phyloP scores from a whole-genome alignment of 2,329 filamentous ascomycete species.

The Microcera coccophila region DNA sequence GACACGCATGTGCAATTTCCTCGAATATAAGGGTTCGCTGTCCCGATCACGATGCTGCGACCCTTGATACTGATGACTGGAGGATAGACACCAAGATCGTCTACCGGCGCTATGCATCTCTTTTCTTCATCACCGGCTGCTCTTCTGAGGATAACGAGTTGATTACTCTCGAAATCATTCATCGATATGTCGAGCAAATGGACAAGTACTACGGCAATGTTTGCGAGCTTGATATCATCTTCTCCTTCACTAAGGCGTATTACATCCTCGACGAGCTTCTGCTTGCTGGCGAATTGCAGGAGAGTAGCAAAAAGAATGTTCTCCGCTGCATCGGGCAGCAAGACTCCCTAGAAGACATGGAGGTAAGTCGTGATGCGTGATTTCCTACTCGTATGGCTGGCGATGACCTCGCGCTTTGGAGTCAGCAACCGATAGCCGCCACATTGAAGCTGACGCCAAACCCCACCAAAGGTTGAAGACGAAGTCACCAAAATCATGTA shows the following conservation, averaged over 20 bases:
- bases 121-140: conserved; percentile 98
- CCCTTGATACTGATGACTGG: conserved; percentile 5
- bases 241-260: conserved; percentile 99
- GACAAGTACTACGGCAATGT: conserved; percentile 99
- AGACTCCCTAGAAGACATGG: conserved; percentile 97
- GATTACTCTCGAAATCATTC: conserved; percentile 96
- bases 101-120: conserved; percentile 95
- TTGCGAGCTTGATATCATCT: conserved; percentile 98
- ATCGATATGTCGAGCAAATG: conserved; percentile 99
- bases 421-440: conserved; percentile 11
- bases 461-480: conserved; percentile 68
- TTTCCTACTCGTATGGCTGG: conserved; percentile 13
- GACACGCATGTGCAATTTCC: conserved; percentile 99
- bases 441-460: conserved; percentile 30
- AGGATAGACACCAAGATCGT: conserved; percentile 89
- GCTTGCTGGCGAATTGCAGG: conserved; percentile 92
- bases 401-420: conserved; percentile 16
- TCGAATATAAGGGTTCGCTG: conserved; percentile 89
- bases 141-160: conserved; percentile 97
- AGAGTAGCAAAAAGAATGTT: conserved; percentile 99
- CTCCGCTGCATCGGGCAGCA: conserved; percentile 93
- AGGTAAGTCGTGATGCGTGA: conserved; percentile 63
- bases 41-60: not conserved
- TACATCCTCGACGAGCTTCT: conserved; percentile 97
- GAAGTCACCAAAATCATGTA: conserved; percentile 90